Base-by-base conservation (phyloP, 1,284 basidiomycete genomes). In the Ganoderma lingzhi region DNA sequence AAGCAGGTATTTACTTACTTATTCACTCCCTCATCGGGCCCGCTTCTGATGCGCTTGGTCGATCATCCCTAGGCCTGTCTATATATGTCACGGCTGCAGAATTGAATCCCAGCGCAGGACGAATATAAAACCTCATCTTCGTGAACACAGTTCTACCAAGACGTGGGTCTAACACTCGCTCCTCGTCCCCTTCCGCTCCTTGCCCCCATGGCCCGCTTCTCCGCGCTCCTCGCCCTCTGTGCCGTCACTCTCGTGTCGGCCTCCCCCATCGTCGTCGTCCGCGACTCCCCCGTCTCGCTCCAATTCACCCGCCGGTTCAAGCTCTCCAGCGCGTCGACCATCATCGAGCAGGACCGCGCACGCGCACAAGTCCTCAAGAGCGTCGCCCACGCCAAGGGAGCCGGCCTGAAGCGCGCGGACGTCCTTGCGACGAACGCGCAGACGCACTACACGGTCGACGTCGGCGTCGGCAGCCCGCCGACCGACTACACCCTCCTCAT, bases 381-480 rank as follows among this genome's bases (percentile, higher is more conserved):
- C 30, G 30, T 32, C 30, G 63, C 48, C 12, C 51, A 35, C 28
- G 51, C 30, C n/a, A 32, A 44, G 9, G 28, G 39, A 6, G 35
- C 42, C 72, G 74, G 76, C 42, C 66, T 75, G 65, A 67, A 74
- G 64, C 76, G 65, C 68, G 65, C 68, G 6, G 75, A 77, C 55
- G 71, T 79, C 41, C 6, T 28, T 28, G 74, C 70, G 1, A 78
- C 76, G 12, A 79, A 79, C 69, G 66, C 63, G 37, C 75, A 71
- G 8, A 70, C 73, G 9, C 60, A 71, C 44, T 79, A 79, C 69
- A 77, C 76, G 39, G 72, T 67, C 23, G 71, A 62, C 32, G 72
- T 78, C n/a, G 74, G 72, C 14, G 73, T 78, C 28, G 78, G 78
- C 6, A 69, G 65, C 23, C 78, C 78, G 28, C 69, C 78, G 12